Percentiles rank a stretch among this genome's conserved stretches.
Conservation (phyloP, 306 rosid species). For the Rosa multiflora region DNA sequence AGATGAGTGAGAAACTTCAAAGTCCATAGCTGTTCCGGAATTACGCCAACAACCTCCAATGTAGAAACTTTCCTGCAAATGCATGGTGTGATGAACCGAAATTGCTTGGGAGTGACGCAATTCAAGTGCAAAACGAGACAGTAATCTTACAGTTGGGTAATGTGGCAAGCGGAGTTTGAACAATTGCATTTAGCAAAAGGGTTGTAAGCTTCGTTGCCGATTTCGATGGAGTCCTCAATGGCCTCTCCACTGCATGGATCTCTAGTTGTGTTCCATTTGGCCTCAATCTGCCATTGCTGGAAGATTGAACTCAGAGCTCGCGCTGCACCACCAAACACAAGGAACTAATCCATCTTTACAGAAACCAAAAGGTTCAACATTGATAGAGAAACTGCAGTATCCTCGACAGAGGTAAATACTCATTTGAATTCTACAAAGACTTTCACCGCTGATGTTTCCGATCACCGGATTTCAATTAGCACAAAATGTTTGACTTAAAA, state of each 20-base stretch:
- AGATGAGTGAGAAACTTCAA: constrained; percentile 52
- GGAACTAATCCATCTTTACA: background rate
- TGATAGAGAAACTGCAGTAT: too few relatives aligned
- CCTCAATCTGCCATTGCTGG: constrained; percentile 42
- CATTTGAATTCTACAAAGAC: too few relatives aligned
- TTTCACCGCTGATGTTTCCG: too few relatives aligned
- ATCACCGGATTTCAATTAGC: too few relatives aligned
- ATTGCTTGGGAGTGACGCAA: too few relatives aligned
- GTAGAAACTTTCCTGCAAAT: constrained; percentile 58
- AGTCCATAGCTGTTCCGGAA: constrained; percentile 75
- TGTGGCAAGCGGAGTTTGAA: constrained; percentile 46
- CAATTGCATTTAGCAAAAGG: constrained; percentile 73
- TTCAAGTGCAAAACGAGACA: constrained; percentile 1
- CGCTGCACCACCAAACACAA: constrained; percentile 34
- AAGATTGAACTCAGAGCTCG: constrained; percentile 57
- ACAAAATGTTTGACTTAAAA: too few relatives aligned
- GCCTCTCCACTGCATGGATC: constrained; percentile 72
- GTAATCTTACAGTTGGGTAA: constrained; percentile 44
- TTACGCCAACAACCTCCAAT: constrained; percentile 38
- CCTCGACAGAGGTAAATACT: too few relatives aligned
- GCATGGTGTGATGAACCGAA: background rate
- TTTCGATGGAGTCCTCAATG: constrained; percentile 1
- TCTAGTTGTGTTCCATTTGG: constrained; percentile 65
- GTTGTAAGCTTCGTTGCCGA: background rate
- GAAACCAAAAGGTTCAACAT: too few relatives aligned